These are phyloP conservation scores for Aotearoamyces nothofagi DNA, from an alignment of 2,329 filamentous ascomycete species.

Conservation along the genomic window DNA sequence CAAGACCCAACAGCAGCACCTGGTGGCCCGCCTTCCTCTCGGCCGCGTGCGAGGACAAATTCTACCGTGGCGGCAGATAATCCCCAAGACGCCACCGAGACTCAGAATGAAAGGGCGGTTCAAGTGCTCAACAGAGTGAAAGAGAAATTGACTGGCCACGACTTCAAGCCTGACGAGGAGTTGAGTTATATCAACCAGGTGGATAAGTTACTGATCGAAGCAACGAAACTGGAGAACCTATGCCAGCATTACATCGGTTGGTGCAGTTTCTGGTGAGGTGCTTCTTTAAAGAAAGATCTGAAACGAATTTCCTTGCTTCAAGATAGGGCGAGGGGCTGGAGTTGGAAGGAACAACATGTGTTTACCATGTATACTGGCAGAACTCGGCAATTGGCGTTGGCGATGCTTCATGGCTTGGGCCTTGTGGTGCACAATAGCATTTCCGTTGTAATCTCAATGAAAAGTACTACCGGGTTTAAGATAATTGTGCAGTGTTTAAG, in stretches of 20 bases:
- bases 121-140: conserved; percentile 85
- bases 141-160: conserved; percentile 86
- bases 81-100: conserved; percentile 42
- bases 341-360: too few relatives aligned
- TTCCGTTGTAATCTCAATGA: too few relatives aligned
- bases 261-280: conserved; percentile 83
- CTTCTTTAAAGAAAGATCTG: too few relatives aligned
- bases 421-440: too few relatives aligned
- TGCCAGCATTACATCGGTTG: conserved; percentile 99
- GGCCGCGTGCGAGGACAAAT: conserved; percentile 43
- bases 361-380: too few relatives aligned
- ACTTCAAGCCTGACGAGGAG: conserved; percentile 80
- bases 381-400: too few relatives aligned
- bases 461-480: too few relatives aligned
- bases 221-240: conserved; percentile 91
- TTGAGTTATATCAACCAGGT: conserved; percentile 78
- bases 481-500: too few relatives aligned
- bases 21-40: conserved; percentile 30
- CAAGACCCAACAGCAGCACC: conserved; percentile 17
- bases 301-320: too few relatives aligned
- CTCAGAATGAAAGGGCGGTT: conserved; percentile 82
- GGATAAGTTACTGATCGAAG: conserved; percentile 85
- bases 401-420: too few relatives aligned
- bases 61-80: conserved; percentile 27
- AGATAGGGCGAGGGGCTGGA: too few relatives aligned